Evolutionary conservation across 2,329 filamentous ascomycete genomes (phyloP).

Genomic region (Trichophaea hybrida): DNA sequence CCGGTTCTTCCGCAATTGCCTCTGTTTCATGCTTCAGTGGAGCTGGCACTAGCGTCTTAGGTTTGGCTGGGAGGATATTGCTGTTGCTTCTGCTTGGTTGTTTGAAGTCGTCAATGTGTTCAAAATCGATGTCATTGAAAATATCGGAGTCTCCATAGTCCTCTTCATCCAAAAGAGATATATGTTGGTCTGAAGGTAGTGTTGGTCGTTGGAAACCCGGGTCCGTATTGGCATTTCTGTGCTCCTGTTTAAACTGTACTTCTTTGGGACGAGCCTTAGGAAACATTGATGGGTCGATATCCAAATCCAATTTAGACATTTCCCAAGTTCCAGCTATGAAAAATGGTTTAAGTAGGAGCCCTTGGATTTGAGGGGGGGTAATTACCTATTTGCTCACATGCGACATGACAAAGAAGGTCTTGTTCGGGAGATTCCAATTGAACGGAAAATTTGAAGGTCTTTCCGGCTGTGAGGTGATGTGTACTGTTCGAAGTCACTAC

Average conservation of each 20-base stretch:
- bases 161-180: slow-evolving; percentile 12
- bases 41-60: slow-evolving; percentile 1
- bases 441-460: slow-evolving; percentile 47
- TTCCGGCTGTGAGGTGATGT: slow-evolving; percentile 46
- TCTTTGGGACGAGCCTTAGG: background rate
- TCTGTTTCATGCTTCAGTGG: slow-evolving; percentile 6
- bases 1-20: background rate
- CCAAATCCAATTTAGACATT: slow-evolving; percentile 11
- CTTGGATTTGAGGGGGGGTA: too few relatives aligned
- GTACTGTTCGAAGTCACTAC: slow-evolving; percentile 40
- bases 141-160: slow-evolving; percentile 8
- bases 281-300: slow-evolving; percentile 11
- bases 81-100: background rate
- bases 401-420: slow-evolving; percentile 52
- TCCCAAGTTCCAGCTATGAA: slow-evolving; percentile 28
- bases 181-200: background rate
- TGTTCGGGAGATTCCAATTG: slow-evolving; percentile 42
- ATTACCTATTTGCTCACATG: slow-evolving; percentile 69
- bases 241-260: slow-evolving; percentile 8
- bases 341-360: background rate
- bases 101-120: slow-evolving; percentile 12
- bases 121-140: slow-evolving; percentile 9
- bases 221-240: background rate
- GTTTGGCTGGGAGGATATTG: background rate
- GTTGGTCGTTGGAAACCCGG: background rate